Base-by-base conservation (phyloP, 164 flowering plant species). In the Aristolochia californica region DNA sequence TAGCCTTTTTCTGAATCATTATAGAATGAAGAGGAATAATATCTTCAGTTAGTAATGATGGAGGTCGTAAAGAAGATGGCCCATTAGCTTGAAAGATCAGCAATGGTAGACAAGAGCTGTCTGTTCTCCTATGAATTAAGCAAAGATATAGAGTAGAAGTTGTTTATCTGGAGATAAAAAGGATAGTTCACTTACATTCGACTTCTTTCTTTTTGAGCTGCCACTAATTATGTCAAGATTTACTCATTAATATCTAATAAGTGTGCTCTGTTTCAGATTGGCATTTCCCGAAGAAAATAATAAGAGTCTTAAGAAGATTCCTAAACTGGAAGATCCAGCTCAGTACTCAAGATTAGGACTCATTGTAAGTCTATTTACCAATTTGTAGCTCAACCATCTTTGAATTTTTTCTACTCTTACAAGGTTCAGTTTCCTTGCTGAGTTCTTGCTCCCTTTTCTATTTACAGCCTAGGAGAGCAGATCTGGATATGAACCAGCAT, bases 401-500 rank as follows among this genome's bases (percentile, higher is more conserved):
- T 12, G 10, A 30, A 10, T 13, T 8, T 26, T 26, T 28, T 45
- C n/a, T 55, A 51, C 59, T 57, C 14, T 8, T 30, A 12, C 2
- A 45, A 34, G 18, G 48, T 16, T 17, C 23, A 40, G 8, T 61
- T 27, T 26, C 58, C 34, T 50, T 59, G 38, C 57, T 28, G 13
- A 9, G 63, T 59, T 34, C 63, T 18, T 14, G 23, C 14, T 61
- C 28, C 45, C 48, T n/a, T 69, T 68, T 43, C 24, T 51, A 58
- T 48, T 59, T 75, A 77, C 87, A 93, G 97, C 95, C 99, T 44
- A 72, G 97, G 70, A 78, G 99, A 82, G 90, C 82, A 66, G 99
- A 89, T 72, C 76, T 93, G 68, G 99, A 89, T 81, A 91, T 90
- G 91, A 93, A 89, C 66, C 91, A 83, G 76, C 99, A 93, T 67